Conservation (phyloP, 148 eudicot species). For the Arctostaphylos glauca region DNA sequence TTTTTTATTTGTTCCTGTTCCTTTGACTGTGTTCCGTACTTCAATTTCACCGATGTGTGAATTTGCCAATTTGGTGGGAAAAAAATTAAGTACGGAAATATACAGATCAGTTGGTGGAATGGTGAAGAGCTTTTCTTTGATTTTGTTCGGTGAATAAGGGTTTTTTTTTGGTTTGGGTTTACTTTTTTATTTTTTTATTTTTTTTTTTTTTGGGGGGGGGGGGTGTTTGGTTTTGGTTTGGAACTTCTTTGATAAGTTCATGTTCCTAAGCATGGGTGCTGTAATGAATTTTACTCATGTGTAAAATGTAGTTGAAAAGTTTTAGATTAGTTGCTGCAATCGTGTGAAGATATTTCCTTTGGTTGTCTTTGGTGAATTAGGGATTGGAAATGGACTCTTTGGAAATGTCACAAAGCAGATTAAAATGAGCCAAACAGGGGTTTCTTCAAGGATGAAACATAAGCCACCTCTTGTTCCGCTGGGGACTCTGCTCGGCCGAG, state of each 20-base stretch:
- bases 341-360: background rate
- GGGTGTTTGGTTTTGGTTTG: too few relatives aligned
- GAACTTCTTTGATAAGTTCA: background rate
- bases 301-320: background rate
- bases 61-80: background rate
- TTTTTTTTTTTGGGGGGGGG: too few relatives aligned
- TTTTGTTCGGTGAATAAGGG: background rate
- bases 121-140: background rate
- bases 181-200: too few relatives aligned
- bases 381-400: background rate
- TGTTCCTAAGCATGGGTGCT: background rate
- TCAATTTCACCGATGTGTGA: background rate
- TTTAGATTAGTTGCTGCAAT: background rate
- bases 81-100: background rate
- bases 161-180: too few relatives aligned
- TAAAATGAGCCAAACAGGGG: slow-evolving; percentile 64
- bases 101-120: background rate
- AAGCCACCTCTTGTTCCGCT: slow-evolving; percentile 70
- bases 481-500: slow-evolving; percentile 82
- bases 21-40: background rate
- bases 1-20: slow-evolving; percentile 3
- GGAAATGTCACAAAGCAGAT: slow-evolving; percentile 42
- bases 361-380: background rate
- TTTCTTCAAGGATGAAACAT: slow-evolving; percentile 48
- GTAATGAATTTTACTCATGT: background rate